Evolutionary conservation across 352 stramenopile species (phyloP).

Genomic region (Pseudoperonospora humuli): DNA sequence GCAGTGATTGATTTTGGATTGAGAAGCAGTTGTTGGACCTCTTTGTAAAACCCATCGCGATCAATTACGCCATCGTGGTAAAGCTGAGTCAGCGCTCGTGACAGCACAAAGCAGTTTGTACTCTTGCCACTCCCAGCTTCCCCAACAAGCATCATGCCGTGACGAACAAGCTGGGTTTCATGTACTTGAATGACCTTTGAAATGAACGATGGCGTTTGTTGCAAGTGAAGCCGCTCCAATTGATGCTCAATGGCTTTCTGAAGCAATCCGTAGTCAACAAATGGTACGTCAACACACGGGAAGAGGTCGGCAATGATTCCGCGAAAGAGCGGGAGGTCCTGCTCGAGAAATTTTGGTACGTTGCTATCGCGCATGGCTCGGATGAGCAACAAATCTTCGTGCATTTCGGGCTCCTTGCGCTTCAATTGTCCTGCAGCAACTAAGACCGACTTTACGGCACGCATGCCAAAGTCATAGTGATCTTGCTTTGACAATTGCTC

Average conservation of each 20-base stretch:
- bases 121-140: constrained; percentile 87
- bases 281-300: constrained; percentile 89
- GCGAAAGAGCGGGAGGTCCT: constrained; percentile 90
- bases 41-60: constrained; percentile 82
- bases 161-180: constrained; percentile 86
- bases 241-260: constrained; percentile 86
- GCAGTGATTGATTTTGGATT: constrained; percentile 95
- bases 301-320: constrained; percentile 94
- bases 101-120: constrained; percentile 73
- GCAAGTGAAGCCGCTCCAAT: constrained; percentile 58
- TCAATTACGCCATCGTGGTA: constrained; percentile 75
- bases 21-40: constrained; percentile 81
- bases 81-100: constrained; percentile 62
- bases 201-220: constrained; percentile 83
- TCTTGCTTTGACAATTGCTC: constrained; percentile 93
- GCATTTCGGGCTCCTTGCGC: constrained; percentile 89
- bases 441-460: constrained; percentile 90
- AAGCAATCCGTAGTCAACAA: constrained; percentile 90
- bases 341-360: constrained; percentile 92
- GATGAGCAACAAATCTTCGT: constrained; percentile 92
- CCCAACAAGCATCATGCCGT: constrained; percentile 93
- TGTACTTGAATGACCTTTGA: constrained; percentile 86
- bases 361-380: constrained; percentile 95
- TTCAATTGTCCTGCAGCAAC: constrained; percentile 92
- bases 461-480: constrained; percentile 94